Evolutionary conservation across 495 filamentous ascomycete genomes (phyloP), one percentile per base, ranked within the genome.

Genomic region (Trichoderma virens): DNA sequence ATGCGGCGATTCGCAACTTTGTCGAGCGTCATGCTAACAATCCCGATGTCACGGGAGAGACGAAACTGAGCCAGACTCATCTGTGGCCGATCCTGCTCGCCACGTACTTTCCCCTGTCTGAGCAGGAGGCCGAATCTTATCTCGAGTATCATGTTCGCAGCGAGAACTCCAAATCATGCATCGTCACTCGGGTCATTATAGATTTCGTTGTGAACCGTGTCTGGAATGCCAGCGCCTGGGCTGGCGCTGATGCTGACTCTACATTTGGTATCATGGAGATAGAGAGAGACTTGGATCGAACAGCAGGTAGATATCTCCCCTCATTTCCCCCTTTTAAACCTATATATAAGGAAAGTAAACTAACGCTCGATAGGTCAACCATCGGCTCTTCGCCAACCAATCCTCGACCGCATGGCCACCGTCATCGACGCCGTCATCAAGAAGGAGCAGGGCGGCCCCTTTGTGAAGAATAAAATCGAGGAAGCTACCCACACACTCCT

Each of bases 181-280:
- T 62, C 23, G 61, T 62, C 34, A 62, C 61, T 25, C 38, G 61
- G n/a, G 61, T 62, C 25, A 62, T 62, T 38, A 62, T 62, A 8
- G 61, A 62, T 38, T 62, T 41, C n/a, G 61, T 62, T 14, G 61
- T 62, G 35, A 62, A 62, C 38, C 61, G 35, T n/a, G 35, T 62
- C 25, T 62, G 61, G 61, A 43, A 30, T 13, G 38, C 61, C 14
- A 27, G 38, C 14, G 61, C 61, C 9, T 62, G 61, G 61, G 34
- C 35, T 18, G 61, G 61, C 23, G 61, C 61, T 20, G 61, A 62
- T 62, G 27, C 16, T 6, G 61, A 62, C 9, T 62, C 61, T 9
- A 62, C 61, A 3, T 43, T 9, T 43, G 61, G 18, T 20, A 38
- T 62, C n/a, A 43, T 41, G 35, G 61, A 62, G n/a, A 14, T 62